Conservation (phyloP, 2,329 filamentous ascomycete genomes). For the Exophiala spinifera region DNA sequence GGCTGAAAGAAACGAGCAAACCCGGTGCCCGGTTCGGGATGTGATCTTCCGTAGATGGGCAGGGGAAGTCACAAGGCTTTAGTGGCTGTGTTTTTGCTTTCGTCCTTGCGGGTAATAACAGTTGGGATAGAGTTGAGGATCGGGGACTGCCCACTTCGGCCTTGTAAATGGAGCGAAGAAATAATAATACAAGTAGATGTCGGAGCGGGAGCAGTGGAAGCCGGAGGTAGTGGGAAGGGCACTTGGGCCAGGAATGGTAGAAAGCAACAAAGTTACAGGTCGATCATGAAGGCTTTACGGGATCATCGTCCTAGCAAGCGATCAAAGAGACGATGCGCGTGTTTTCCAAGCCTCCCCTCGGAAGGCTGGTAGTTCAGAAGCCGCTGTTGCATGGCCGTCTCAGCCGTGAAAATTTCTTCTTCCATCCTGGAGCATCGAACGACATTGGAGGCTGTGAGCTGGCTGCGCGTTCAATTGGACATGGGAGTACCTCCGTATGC, state of each 20-base stretch:
- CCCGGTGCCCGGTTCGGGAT: too few species aligned
- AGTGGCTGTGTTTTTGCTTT: background rate
- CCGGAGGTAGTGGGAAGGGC: conserved; percentile 2
- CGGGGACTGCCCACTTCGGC: background rate
- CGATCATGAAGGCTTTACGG: conserved; percentile 15
- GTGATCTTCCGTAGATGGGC: background rate
- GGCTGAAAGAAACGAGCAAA: too few species aligned
- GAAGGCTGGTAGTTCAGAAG: background rate
- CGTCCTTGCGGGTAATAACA: background rate
- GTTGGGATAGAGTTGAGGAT: background rate
- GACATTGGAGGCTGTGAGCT: conserved; percentile 1
- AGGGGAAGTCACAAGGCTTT: background rate
- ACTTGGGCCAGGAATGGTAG: background rate
- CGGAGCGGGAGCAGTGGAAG: background rate
- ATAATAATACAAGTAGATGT: background rate
- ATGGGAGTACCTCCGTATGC: background rate
- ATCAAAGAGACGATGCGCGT: background rate
- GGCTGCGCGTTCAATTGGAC: background rate
- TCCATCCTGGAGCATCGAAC: background rate
- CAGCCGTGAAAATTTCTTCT: conserved; percentile 6
- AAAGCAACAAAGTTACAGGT: conserved; percentile 10
- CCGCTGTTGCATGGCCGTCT: background rate
- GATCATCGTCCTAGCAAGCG: background rate
- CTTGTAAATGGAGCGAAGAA: background rate
- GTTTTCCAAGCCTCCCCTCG: too few species aligned